Conservation (phyloP, 192 early-diverging fungal genomes). For the Dimargaris xerosporica region DNA sequence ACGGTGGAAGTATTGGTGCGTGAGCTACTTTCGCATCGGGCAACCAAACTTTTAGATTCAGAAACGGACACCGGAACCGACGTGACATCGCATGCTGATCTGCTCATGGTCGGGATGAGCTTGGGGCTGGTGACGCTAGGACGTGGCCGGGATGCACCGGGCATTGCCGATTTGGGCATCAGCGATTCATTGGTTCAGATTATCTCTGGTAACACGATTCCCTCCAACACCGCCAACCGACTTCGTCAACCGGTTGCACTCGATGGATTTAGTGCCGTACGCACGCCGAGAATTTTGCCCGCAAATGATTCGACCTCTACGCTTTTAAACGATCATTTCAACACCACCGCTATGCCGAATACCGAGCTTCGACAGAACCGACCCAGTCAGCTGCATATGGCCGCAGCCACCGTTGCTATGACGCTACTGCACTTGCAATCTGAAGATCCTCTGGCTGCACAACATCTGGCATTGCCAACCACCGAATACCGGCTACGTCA, state of each 20-base stretch:
- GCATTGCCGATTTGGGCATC: slow-evolving; percentile 29
- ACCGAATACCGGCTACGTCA: slow-evolving; percentile 38
- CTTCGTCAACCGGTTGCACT: neutral
- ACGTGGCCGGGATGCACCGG: slow-evolving; percentile 23
- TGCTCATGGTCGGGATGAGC: slow-evolving; percentile 50
- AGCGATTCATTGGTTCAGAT: slow-evolving; percentile 15
- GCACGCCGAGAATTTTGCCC: neutral
- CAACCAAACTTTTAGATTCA: no score
- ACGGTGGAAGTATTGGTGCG: slow-evolving; percentile 44
- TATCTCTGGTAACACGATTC: no score
- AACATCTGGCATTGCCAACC: slow-evolving; percentile 36
- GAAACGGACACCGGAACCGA: no score
- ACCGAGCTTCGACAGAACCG: neutral
- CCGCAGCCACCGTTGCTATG: slow-evolving; percentile 47
- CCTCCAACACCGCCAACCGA: neutral
- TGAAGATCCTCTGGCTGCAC: slow-evolving; percentile 37
- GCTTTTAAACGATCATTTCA: neutral
- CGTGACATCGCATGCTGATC: slow-evolving; percentile 16
- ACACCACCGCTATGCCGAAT: neutral
- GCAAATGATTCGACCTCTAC: neutral
- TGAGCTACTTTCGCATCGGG: slow-evolving; percentile 28
- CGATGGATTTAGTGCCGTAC: neutral
- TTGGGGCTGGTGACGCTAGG: slow-evolving; percentile 55
- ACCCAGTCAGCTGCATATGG: neutral
- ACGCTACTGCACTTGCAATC: slow-evolving; percentile 61